Evolutionary conservation across 169 alveolate species (phyloP).

Genomic region (Perkinsus marinus): DNA sequence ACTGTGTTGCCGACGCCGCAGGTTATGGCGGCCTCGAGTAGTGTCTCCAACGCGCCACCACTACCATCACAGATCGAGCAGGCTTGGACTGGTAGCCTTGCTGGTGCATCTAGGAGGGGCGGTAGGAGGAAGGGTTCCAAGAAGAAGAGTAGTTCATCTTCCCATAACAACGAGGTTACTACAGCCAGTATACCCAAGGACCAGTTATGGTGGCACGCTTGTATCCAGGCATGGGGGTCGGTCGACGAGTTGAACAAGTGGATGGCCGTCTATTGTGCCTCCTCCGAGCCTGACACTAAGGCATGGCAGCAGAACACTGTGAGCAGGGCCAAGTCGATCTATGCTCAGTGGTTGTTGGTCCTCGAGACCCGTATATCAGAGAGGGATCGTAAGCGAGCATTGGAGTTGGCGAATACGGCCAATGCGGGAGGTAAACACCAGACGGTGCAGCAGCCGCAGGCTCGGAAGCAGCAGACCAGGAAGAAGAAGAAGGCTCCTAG

Average conservation of each 20-base stretch:
- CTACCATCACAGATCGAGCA: background rate
- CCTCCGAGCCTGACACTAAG: background rate
- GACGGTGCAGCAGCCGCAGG: background rate
- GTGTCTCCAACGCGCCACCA: background rate
- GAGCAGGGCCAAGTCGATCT: background rate
- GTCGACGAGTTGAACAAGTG: background rate
- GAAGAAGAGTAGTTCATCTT: background rate
- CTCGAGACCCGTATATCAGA: background rate
- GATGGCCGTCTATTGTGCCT: background rate
- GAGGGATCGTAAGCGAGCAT: background rate
- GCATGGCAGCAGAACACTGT: background rate
- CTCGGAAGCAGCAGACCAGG: background rate
- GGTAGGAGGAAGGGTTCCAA: background rate
- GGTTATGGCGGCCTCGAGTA: background rate
- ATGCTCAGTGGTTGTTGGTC: background rate
- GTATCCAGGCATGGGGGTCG: background rate
- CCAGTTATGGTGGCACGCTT: background rate
- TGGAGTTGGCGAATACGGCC: background rate
- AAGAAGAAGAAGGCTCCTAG: background rate
- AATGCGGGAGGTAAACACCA: background rate
- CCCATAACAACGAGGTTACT: background rate
- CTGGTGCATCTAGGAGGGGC: background rate
- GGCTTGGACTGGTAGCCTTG: background rate
- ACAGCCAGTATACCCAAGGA: background rate
- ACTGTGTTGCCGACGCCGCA: background rate